Conservation (phyloP, 2,329 filamentous ascomycete genomes). For the Hymenoscyphus linearis region DNA sequence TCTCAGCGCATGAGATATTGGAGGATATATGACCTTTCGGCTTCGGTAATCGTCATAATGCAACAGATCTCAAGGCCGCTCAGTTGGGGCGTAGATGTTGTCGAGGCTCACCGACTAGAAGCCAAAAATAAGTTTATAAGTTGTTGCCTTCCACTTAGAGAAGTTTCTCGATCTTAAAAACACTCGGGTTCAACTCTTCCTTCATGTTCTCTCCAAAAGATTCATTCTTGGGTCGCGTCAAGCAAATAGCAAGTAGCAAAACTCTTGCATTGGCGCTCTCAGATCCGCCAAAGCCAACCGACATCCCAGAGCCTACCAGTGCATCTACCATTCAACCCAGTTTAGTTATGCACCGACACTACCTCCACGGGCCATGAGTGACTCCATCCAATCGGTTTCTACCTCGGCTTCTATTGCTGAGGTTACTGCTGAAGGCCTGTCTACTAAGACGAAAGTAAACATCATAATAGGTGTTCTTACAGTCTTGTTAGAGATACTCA, state of each 20-base stretch:
- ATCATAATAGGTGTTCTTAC: not conserved
- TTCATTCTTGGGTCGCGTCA: not conserved
- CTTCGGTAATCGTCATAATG: too few species aligned
- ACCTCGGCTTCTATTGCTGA: not conserved
- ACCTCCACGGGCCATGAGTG: not conserved
- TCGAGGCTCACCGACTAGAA: too few species aligned
- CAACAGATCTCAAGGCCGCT: too few species aligned
- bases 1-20: too few species aligned
- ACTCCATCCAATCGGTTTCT: not conserved
- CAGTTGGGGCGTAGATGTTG: too few species aligned
- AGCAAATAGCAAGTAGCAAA: not conserved
- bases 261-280: not conserved
- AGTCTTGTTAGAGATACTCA: not conserved
- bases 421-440: not conserved
- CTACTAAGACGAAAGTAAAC: not conserved
- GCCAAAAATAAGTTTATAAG: too few species aligned
- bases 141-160: not conserved
- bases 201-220: not conserved
- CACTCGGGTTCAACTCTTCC: not conserved
- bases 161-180: not conserved
- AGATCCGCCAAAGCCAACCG: not conserved
- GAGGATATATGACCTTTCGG: too few species aligned
- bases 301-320: not conserved
- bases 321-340: not conserved
- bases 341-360: not conserved